These are phyloP conservation scores for Ceratobasidium sp. DNA, from an alignment of 1,284 basidiomycete species.

Conservation along the genomic window DNA sequence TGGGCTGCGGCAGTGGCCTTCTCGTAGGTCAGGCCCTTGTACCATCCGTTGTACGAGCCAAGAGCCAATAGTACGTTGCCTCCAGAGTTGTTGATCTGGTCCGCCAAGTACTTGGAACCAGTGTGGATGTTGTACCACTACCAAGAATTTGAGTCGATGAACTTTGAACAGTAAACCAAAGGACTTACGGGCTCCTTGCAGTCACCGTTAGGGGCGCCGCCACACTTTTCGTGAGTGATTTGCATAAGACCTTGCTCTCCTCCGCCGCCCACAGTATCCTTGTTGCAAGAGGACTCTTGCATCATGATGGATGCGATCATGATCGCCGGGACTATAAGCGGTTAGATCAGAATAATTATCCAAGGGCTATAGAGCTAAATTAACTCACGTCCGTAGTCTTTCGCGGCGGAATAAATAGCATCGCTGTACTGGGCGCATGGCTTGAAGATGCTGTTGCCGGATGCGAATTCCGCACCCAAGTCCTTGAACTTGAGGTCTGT, in stretches of 20 bases:
- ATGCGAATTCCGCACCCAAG: constrained; percentile 59
- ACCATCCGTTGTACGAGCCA: constrained; percentile 61
- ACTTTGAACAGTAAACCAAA: constrained; percentile 4
- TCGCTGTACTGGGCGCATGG: constrained; percentile 64
- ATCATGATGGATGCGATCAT: constrained; percentile 85
- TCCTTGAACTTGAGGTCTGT: constrained; percentile 56
- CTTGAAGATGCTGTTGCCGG: constrained; percentile 63
- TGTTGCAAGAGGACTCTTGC: constrained; percentile 79
- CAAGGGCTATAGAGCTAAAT: background rate
- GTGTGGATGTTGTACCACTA: constrained; percentile 73
- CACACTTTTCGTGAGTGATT: constrained; percentile 82
- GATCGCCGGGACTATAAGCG: constrained; percentile 64
- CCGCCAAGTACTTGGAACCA: constrained; percentile 66
- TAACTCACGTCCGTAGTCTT: constrained; percentile 56
- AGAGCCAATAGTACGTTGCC: constrained; percentile 69
- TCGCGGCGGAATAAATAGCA: constrained; percentile 68
- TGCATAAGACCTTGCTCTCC: constrained; percentile 89
- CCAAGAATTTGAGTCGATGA: background rate
- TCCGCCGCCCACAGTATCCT: constrained; percentile 69
- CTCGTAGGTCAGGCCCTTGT: constrained; percentile 48
- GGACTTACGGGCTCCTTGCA: constrained; percentile 68
- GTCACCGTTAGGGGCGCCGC: constrained; percentile 64
- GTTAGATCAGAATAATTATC: background rate
- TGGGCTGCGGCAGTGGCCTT: constrained; percentile 65
- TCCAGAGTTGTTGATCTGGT: constrained; percentile 58